phyloP scores from a whole-genome alignment of 805 yeast genomes.

The Hanseniaspora valbyensis region DNA sequence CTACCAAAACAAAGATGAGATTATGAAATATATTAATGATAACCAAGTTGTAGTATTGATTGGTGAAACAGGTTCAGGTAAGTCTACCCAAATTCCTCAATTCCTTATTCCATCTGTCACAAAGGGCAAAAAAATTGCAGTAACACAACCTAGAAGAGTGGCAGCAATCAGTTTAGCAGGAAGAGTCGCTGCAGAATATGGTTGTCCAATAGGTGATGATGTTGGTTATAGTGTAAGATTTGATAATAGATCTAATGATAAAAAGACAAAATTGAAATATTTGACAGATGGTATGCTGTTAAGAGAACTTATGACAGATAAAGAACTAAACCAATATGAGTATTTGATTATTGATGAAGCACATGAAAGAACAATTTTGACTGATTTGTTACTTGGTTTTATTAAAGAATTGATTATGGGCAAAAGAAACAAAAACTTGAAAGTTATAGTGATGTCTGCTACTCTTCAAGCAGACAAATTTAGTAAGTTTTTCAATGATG shows the following conservation, averaged over 20 bases:
- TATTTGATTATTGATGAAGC: slow-evolving; percentile 90
- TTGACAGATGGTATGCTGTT: slow-evolving; percentile 95
- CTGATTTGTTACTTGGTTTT: slow-evolving; percentile 84
- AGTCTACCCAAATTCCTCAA: slow-evolving; percentile 94
- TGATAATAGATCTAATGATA: slow-evolving; percentile 50
- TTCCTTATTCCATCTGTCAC: slow-evolving; percentile 45
- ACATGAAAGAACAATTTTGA: slow-evolving; percentile 87
- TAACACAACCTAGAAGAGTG: slow-evolving; percentile 94
- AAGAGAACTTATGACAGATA: slow-evolving; percentile 77
- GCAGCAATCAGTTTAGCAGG: slow-evolving; percentile 92
- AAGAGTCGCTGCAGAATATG: slow-evolving; percentile 83
- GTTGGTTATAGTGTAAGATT: slow-evolving; percentile 93
- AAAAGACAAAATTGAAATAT: slow-evolving; percentile 62
- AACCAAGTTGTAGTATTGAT: slow-evolving; percentile 69
- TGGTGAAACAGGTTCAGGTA: slow-evolving; percentile 98
- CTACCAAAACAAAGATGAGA: slow-evolving; percentile 54
- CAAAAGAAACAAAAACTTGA: slow-evolving; percentile 43
- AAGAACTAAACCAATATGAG: slow-evolving; percentile 49
- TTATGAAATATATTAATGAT: slow-evolving; percentile 42
- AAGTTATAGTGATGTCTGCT: slow-evolving; percentile 87
- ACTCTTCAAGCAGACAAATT: slow-evolving; percentile 81
- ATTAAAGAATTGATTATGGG: slow-evolving; percentile 48
- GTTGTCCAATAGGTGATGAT: slow-evolving; percentile 60
- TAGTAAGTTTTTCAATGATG: slow-evolving; percentile 60
- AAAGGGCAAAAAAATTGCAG: slow-evolving; percentile 48